Base-by-base conservation (phyloP, 2,329 filamentous ascomycete genomes). In the Paecilomyces variotii region DNA sequence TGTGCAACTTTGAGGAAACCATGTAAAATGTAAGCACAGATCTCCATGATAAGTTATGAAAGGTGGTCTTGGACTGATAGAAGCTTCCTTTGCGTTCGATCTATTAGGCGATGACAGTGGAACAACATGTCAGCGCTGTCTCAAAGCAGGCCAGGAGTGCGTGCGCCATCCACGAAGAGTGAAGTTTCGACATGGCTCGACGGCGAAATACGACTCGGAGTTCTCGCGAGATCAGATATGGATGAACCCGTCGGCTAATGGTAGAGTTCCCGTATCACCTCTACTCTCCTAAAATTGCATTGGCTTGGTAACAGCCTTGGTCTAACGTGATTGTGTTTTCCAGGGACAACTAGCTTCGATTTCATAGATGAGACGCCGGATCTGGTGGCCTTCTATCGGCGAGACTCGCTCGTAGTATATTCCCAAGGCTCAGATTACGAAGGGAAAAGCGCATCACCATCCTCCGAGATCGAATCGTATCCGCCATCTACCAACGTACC, bases 151-250 rank as follows among this genome's bases (percentile, higher is more conserved):
- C 55, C 58, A 60, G 30, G 25, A 55, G 27, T 63, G 61, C 32
- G 54, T 59, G 28, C 60, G 61, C 24, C 52, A 32, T 26, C 32
- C 26, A n/a, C 51, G 19, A 53, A 63, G 61, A 53, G 57, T 63
- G 57, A 66, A 64, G 49, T 70, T 70, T 59, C 56, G 67, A 3
- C 68, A 69, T 58, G 67, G 68, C 30, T 69, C 66, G 2, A 65
- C 60, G 50, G 67, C 68, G 4, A 64, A 63, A 61, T 68, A 68
- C 56, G 67, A 69, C 56, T 59, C 59, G 27, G 61, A 66, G 27
- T 70, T 71, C 53, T 57, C 67, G 12, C 60, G 61, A 34, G 60
- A 65, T 60, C 69, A 71, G 54, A 57, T 60, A 28, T 71, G 69
- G 69, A 62, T 70, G 56, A 65, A 58, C 49, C 57, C 64, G 28